Percentiles rank a stretch among this genome's conserved stretches.
phyloP scores from a whole-genome alignment of 495 filamentous ascomycete species.

The Ramalina peruviana region DNA sequence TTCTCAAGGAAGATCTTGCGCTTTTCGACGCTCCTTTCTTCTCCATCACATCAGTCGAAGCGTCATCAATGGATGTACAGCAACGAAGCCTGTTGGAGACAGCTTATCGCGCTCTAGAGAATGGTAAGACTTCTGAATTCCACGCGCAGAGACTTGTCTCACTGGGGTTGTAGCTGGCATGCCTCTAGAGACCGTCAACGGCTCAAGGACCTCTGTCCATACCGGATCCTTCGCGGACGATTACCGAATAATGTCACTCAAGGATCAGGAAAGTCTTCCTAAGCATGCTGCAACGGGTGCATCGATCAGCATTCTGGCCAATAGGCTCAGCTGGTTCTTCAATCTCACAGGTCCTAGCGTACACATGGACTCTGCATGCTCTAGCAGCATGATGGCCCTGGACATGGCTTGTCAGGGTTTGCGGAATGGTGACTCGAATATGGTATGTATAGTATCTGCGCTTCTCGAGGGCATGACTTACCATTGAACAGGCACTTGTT shows the following conservation, averaged over 20 bases:
- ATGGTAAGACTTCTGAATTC: conserved; percentile 3
- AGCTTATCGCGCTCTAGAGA: conserved; percentile 43
- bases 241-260: conserved; percentile 27
- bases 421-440: conserved; percentile 15
- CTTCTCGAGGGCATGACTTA: conserved; percentile 20
- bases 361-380: conserved; percentile 28
- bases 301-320: conserved; percentile 22
- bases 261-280: conserved; percentile 30
- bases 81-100: conserved; percentile 40
- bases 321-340: conserved; percentile 26
- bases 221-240: conserved; percentile 38
- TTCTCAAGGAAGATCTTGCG: background rate
- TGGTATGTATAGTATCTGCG: conserved; percentile 11
- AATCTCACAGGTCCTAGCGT: conserved; percentile 22
- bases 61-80: conserved; percentile 31
- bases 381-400: conserved; percentile 22
- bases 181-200: conserved; percentile 20
- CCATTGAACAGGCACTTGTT: conserved; percentile 17
- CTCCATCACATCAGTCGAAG: conserved; percentile 5
- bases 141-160: background rate
- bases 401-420: conserved; percentile 23
- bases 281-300: conserved; percentile 37
- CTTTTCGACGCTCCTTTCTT: conserved; percentile 5
- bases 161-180: conserved; percentile 42
- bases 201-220: conserved; percentile 37